Percentiles rank a stretch among this genome's conserved stretches.
These are phyloP conservation scores for Ophiostoma quercus DNA, from an alignment of 2,329 filamentous ascomycete genomes.

Conservation along the genomic window DNA sequence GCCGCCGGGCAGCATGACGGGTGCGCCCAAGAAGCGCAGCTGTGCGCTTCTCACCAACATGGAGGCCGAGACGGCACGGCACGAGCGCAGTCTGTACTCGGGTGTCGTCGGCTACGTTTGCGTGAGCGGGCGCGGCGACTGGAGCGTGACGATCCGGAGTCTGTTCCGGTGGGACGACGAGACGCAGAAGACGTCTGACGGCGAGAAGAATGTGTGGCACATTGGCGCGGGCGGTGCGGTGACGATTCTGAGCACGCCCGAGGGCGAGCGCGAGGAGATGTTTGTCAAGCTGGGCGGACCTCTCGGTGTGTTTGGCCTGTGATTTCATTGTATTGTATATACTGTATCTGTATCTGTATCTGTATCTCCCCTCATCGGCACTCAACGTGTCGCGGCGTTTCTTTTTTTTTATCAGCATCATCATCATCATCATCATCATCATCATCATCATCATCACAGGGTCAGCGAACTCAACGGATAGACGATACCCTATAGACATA, in stretches of 20 bases:
- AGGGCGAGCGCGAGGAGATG: slow-evolving; percentile 90
- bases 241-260: slow-evolving; percentile 72
- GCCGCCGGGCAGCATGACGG: slow-evolving; percentile 93
- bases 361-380: slow-evolving; percentile 3
- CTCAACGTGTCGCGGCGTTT: slow-evolving; percentile 23
- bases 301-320: slow-evolving; percentile 45
- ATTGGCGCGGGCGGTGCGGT: slow-evolving; percentile 88
- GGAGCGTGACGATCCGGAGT: slow-evolving; percentile 84
- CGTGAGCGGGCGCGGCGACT: slow-evolving; percentile 77
- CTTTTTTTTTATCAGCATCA: slow-evolving; percentile 21
- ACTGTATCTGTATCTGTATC: too few species aligned
- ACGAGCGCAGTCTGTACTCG: slow-evolving; percentile 71
- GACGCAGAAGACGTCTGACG: slow-evolving; percentile 16
- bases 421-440: background rate
- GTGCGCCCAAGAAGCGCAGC: slow-evolving; percentile 87
- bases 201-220: slow-evolving; percentile 59
- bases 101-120: slow-evolving; percentile 89
- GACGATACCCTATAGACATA: slow-evolving; percentile 7
- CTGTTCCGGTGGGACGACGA: slow-evolving; percentile 69
- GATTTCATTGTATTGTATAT: too few species aligned
- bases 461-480: slow-evolving; percentile 1
- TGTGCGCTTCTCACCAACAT: slow-evolving; percentile 73
- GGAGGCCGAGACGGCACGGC: slow-evolving; percentile 43
- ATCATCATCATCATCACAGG: slow-evolving; percentile 6
- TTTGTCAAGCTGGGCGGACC: slow-evolving; percentile 63